Conservation (phyloP, 2,329 filamentous ascomycete genomes). For the Calonectria henricotiae region DNA sequence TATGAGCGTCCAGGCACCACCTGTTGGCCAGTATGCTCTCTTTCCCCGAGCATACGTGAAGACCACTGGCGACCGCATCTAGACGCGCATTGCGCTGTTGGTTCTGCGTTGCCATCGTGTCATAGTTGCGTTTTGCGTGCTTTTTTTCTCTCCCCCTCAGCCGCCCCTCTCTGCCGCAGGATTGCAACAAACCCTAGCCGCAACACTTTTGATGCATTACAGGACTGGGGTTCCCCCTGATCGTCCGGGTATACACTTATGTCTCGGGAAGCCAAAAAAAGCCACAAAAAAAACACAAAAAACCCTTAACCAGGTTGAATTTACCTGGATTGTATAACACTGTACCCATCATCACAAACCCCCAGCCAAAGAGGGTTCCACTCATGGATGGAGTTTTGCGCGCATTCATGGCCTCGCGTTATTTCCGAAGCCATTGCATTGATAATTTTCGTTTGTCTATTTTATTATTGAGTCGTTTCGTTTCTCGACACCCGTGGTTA, state of each 20-base stretch:
- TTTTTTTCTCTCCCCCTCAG: constrained; percentile 13
- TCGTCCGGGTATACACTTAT: constrained; percentile 24
- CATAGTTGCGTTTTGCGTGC: constrained; percentile 36
- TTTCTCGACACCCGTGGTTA: constrained; percentile 29
- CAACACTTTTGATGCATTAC: constrained; percentile 20
- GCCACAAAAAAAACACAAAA: background rate
- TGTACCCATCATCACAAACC: constrained; percentile 30
- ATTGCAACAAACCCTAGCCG: constrained; percentile 35
- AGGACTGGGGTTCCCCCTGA: constrained; percentile 23
- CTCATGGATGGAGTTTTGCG: constrained; percentile 35
- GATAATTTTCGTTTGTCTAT: constrained; percentile 27
- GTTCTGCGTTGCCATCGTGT: constrained; percentile 28
- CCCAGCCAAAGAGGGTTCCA: constrained; percentile 8
- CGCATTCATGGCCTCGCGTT: constrained; percentile 24
- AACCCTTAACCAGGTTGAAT: constrained; percentile 24
- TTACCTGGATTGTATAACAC: constrained; percentile 30
- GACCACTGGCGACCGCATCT: constrained; percentile 56
- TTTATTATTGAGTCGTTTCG: constrained; percentile 18
- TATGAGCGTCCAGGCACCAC: constrained; percentile 61
- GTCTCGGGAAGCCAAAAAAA: constrained; percentile 26
- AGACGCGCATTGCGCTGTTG: constrained; percentile 26
- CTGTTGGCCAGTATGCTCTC: constrained; percentile 65
- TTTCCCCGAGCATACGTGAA: constrained; percentile 61
- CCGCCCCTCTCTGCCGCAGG: constrained; percentile 27
- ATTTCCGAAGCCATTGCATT: constrained; percentile 25